Conservation (phyloP, 2,329 filamentous ascomycete genomes). For the Fusarium abutilonis region DNA sequence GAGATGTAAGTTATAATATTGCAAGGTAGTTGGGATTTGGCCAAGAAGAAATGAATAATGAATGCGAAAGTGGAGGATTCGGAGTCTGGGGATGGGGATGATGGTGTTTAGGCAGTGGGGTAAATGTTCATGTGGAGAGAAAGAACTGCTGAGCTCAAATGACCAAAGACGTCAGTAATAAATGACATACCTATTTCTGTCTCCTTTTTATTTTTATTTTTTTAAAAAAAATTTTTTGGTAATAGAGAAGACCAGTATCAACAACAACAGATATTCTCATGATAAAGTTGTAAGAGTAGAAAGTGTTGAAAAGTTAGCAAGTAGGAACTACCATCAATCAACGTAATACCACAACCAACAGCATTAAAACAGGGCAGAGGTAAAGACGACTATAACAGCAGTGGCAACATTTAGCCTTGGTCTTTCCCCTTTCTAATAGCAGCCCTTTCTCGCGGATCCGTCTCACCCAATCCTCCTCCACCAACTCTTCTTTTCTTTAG, state of each 20-base stretch:
- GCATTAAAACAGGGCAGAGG: slow-evolving; percentile 27
- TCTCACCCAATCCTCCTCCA: slow-evolving; percentile 31
- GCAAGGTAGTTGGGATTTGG: not conserved
- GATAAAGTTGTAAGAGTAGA: not conserved
- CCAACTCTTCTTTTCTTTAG: slow-evolving; percentile 7
- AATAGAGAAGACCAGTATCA: not conserved
- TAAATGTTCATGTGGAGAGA: slow-evolving; percentile 34
- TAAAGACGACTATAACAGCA: not conserved
- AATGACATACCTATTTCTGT: slow-evolving; percentile 2
- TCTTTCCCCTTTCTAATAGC: slow-evolving; percentile 17
- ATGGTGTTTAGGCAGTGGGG: slow-evolving; percentile 37
- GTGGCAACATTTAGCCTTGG: slow-evolving; percentile 32
- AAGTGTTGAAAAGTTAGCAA: not conserved
- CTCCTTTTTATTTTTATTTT: not conserved
- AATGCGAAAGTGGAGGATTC: slow-evolving; percentile 19
- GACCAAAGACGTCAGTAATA: slow-evolving; percentile 15
- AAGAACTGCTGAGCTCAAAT: slow-evolving; percentile 35
- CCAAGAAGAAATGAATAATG: slow-evolving; percentile 15
- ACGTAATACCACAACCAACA: slow-evolving; percentile 13
- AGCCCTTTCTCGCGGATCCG: slow-evolving; percentile 12
- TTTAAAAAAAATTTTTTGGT: too few relatives aligned
- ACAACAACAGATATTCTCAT: not conserved
- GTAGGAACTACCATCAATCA: not conserved
- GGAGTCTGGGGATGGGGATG: slow-evolving; percentile 28
- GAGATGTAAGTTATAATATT: not conserved